These are phyloP conservation scores for Hansenula sp. DNA, from an alignment of 1,139 yeast species.

Conservation along the genomic window DNA sequence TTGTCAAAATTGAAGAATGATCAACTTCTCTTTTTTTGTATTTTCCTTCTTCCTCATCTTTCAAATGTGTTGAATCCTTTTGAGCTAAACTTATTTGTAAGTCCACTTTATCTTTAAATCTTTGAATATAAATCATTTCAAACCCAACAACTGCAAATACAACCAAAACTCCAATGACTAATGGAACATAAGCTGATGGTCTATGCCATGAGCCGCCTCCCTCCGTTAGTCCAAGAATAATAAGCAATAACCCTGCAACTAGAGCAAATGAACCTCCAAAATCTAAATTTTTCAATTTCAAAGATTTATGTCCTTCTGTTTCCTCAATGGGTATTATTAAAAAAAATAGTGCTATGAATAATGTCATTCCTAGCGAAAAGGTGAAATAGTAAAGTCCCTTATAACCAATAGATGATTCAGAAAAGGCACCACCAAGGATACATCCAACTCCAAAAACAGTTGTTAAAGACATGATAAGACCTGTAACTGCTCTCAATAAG, in stretches of 20 bases:
- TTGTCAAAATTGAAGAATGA: background rate
- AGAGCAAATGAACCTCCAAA: constrained; percentile 24
- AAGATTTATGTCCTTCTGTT: constrained; percentile 14
- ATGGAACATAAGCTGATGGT: constrained; percentile 28
- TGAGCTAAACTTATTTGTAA: background rate
- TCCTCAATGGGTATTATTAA: constrained; percentile 16
- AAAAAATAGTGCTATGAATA: constrained; percentile 16
- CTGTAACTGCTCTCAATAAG: constrained; percentile 9
- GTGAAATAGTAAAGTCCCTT: constrained; percentile 27
- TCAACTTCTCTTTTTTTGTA: background rate
- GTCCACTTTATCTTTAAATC: constrained; percentile 1
- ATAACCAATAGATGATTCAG: constrained; percentile 27
- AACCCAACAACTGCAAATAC: constrained; percentile 6
- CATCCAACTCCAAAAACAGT: constrained; percentile 28
- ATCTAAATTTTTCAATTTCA: constrained; percentile 23
- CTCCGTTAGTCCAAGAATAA: constrained; percentile 31
- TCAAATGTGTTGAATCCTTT: background rate
- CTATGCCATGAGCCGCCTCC: constrained; percentile 31
- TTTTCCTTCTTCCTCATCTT: background rate
- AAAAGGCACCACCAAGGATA: constrained; percentile 33
- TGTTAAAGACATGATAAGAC: constrained; percentile 23
- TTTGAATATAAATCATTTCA: constrained; percentile 15
- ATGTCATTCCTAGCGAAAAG: constrained; percentile 19
- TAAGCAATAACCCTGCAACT: constrained; percentile 25
- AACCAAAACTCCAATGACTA: constrained; percentile 13